phyloP scores from a whole-genome alignment of 352 stramenopile genomes.

The Globisporangium nunn region DNA sequence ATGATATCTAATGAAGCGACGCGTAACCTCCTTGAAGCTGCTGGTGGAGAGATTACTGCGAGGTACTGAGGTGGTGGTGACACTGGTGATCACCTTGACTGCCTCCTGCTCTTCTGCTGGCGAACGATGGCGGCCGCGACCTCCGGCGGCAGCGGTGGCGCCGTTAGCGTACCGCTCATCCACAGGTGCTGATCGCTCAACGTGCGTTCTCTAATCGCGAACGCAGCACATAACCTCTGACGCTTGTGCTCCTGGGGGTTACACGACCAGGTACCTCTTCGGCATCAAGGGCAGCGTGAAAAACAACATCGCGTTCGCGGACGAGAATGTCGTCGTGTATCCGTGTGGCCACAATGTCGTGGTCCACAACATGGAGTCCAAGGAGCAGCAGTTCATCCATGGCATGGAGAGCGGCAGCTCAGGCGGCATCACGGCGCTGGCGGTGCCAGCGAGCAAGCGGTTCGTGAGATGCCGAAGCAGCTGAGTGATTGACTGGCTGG shows the following conservation, averaged over 20 bases:
- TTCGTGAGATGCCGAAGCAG: constrained; percentile 4
- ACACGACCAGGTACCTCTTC: constrained; percentile 56
- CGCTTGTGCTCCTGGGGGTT: not conserved
- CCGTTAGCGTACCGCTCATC: constrained; percentile 35
- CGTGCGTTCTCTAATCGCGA: not conserved
- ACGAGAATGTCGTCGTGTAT: constrained; percentile 84
- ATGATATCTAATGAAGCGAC: not conserved
- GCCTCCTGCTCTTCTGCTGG: no score
- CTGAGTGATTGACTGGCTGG: not conserved
- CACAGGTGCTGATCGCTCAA: constrained; percentile 16
- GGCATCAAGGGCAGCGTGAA: constrained; percentile 77
- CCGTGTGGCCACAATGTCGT: constrained; percentile 86
- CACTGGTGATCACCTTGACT: not conserved
- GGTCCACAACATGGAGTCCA: constrained; percentile 85
- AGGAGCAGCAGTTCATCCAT: constrained; percentile 88
- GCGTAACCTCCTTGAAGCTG: not conserved
- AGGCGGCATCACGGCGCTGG: constrained; percentile 82
- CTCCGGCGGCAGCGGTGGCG: constrained; percentile 6
- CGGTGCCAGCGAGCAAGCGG: constrained; percentile 73
- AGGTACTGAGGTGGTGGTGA: no score
- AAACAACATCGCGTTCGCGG: constrained; percentile 80
- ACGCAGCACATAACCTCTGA: not conserved
- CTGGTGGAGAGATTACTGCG: not conserved
- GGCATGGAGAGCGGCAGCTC: constrained; percentile 66
- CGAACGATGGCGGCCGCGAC: not conserved